A percentile compares a stretch with the other conserved stretches of the same genome.
Conservation (phyloP, 1,284 basidiomycete genomes). For the Xerocomus nothofagi region DNA sequence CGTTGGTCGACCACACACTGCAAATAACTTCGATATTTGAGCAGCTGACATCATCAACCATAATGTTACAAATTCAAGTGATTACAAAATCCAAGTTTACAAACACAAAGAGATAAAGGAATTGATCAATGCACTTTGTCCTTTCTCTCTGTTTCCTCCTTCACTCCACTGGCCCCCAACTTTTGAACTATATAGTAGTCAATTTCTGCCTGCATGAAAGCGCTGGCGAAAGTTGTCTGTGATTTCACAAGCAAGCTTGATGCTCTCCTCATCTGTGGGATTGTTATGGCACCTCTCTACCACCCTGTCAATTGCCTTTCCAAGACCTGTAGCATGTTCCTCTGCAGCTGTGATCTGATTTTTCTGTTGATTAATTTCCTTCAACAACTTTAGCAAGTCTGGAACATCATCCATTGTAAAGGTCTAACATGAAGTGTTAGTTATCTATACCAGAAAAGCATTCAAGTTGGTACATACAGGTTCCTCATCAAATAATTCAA, state of each 20-base stretch:
- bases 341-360: slow-evolving; percentile 24
- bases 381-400: slow-evolving; percentile 22
- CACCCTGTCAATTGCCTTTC: slow-evolving; percentile 2
- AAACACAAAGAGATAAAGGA: neutral
- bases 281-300: neutral
- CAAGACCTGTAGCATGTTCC: slow-evolving; percentile 9
- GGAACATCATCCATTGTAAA: neutral
- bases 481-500: slow-evolving; percentile 23
- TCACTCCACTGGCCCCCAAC: neutral
- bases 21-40: no score
- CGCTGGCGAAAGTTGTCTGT: slow-evolving; percentile 29
- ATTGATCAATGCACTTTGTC: neutral
- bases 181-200: neutral
- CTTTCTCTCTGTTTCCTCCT: neutral
- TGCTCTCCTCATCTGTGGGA: slow-evolving; percentile 6
- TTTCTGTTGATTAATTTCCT: slow-evolving; percentile 24
- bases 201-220: slow-evolving; percentile 9
- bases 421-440: slow-evolving; percentile 12
- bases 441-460: no score
- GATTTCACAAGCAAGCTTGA: slow-evolving; percentile 15
- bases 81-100: neutral
- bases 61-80: neutral
- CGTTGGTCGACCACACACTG: no score
- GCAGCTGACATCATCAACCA: no score
- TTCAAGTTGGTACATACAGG: slow-evolving; percentile 17